These are phyloP conservation scores for Phytophthora podocarpi DNA, from an alignment of 352 stramenopile genomes.

Conservation along the genomic window DNA sequence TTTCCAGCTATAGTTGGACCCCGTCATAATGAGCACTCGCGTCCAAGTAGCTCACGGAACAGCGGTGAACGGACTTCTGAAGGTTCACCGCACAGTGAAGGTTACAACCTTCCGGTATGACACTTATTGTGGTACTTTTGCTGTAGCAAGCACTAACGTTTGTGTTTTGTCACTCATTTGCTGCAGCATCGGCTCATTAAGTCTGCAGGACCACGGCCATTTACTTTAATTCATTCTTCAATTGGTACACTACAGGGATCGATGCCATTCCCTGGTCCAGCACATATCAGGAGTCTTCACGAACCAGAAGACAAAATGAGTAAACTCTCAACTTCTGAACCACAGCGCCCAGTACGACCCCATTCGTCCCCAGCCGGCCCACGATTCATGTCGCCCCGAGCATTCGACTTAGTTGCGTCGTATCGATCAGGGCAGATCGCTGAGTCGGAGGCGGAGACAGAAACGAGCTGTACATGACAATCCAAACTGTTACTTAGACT, in stretches of 20 bases:
- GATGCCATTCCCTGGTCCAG: conserved; percentile 17
- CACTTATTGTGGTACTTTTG: background rate
- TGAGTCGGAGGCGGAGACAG: background rate
- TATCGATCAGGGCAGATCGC: background rate
- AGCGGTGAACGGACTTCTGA: background rate
- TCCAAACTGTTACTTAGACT: too few species aligned
- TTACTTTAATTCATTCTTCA: conserved; percentile 47
- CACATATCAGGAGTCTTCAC: background rate
- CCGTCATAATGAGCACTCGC: background rate
- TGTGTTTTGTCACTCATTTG: background rate
- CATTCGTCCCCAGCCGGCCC: conserved; percentile 55
- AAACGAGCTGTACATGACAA: background rate
- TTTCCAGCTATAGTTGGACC: conserved; percentile 21
- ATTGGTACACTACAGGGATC: conserved; percentile 18
- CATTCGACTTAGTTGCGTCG: conserved; percentile 32
- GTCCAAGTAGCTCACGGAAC: background rate
- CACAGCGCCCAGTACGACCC: conserved; percentile 37
- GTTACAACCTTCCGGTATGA: conserved; percentile 57
- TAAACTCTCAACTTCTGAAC: background rate
- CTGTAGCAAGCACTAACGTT: background rate
- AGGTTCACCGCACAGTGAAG: conserved; percentile 24
- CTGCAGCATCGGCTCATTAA: conserved; percentile 51
- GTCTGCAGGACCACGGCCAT: conserved; percentile 44
- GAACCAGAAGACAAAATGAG: conserved; percentile 1
- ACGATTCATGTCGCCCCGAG: conserved; percentile 32